Evolutionary conservation across 371 early-diverging fungal genomes (phyloP).

Genomic region (Furculomyces boomerangus): DNA sequence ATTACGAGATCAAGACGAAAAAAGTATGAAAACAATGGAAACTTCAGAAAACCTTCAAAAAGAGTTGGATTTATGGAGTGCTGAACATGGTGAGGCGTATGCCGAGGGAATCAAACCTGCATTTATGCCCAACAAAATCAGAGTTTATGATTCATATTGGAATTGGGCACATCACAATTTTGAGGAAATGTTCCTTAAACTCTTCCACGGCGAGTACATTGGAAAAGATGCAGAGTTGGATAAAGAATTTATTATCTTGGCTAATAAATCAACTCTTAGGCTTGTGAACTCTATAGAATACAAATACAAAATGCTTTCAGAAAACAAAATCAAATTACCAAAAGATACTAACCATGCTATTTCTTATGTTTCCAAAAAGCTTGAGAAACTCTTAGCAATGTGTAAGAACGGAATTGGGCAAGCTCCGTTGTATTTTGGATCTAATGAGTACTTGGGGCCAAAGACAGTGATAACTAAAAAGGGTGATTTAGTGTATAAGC

Average conservation of each 20-base stretch:
- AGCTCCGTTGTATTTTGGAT: constrained; percentile 70
- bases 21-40: constrained; percentile 37
- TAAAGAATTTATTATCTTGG: constrained; percentile 20
- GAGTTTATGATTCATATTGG: constrained; percentile 88
- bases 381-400: constrained; percentile 53
- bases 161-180: constrained; percentile 77
- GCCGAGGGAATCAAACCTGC: constrained; percentile 70
- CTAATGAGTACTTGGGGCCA: constrained; percentile 58
- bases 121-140: constrained; percentile 67
- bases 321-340: neutral
- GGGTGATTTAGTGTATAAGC: constrained; percentile 65
- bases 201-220: too few relatives aligned
- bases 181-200: neutral
- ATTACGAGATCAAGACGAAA: constrained; percentile 3
- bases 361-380: neutral
- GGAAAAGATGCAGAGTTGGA: neutral
- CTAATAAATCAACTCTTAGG: constrained; percentile 63
- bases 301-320: constrained; percentile 48
- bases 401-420: constrained; percentile 52
- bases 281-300: constrained; percentile 66
- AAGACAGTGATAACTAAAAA: constrained; percentile 46
- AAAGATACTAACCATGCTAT: too few relatives aligned
- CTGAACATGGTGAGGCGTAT: constrained; percentile 79
- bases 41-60: constrained; percentile 44
- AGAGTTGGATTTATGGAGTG: constrained; percentile 58